Evolutionary conservation across 805 yeast species (phyloP).

Genomic region (Metschnikowia sp.): DNA sequence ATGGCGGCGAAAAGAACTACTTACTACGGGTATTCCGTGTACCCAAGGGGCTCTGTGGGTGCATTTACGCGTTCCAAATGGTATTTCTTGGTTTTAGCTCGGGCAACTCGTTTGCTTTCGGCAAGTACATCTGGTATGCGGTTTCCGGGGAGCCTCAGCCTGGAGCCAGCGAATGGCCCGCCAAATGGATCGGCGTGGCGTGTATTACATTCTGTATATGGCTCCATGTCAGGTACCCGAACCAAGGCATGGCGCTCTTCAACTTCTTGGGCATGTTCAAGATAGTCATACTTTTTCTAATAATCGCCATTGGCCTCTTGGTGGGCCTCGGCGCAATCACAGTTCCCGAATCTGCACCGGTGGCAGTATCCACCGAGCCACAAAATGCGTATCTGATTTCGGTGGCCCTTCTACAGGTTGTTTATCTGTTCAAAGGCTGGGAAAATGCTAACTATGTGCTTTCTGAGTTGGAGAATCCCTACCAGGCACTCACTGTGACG

Average conservation of each 20-base stretch:
- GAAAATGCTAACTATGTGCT: constrained; percentile 65
- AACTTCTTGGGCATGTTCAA: constrained; percentile 55
- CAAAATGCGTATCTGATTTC: constrained; percentile 47
- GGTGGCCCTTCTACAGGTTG: constrained; percentile 55
- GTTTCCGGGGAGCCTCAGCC: constrained; percentile 24
- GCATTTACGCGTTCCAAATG: constrained; percentile 47
- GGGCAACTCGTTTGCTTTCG: constrained; percentile 64
- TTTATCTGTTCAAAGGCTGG: constrained; percentile 69
- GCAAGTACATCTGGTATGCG: constrained; percentile 50
- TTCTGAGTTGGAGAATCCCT: constrained; percentile 55
- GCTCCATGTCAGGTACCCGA: constrained; percentile 49
- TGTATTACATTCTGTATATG: constrained; percentile 45
- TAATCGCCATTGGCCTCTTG: constrained; percentile 43
- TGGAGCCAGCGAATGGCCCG: constrained; percentile 25
- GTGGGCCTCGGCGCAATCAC: neutral
- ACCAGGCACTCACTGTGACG: constrained; percentile 52
- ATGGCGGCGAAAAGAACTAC: constrained; percentile 44
- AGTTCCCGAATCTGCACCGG: neutral
- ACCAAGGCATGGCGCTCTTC: constrained; percentile 49
- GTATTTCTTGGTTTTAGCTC: constrained; percentile 61
- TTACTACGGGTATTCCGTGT: constrained; percentile 30
- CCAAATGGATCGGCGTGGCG: constrained; percentile 48
- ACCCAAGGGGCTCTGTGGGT: constrained; percentile 36
- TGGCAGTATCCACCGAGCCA: constrained; percentile 20
- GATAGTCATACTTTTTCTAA: constrained; percentile 46